A percentile compares a stretch with the other conserved stretches of the same genome.
phyloP scores from a whole-genome alignment of 2,329 filamentous ascomycete genomes.

The Trichophyton equinum region DNA sequence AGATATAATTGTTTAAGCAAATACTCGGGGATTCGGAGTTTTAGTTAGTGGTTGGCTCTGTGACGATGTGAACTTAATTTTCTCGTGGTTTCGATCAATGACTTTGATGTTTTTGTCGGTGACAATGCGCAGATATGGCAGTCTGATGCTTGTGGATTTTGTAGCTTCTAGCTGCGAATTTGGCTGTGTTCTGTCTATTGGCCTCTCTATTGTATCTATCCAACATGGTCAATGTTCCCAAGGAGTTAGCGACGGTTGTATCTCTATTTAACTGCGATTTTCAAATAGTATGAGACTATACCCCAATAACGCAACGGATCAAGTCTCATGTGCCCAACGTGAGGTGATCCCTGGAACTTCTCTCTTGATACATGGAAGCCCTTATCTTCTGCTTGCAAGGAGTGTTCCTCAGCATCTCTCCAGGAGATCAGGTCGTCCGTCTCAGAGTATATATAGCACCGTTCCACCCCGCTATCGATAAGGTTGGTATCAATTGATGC shows the following conservation, averaged over 20 bases:
- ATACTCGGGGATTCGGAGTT: too few relatives aligned
- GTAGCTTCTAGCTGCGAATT: too few relatives aligned
- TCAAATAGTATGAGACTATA: constrained; percentile 18
- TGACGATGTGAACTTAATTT: too few relatives aligned
- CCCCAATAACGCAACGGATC: constrained; percentile 30
- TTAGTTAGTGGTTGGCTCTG: too few relatives aligned
- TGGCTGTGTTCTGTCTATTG: too few relatives aligned
- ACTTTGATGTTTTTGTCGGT: too few relatives aligned
- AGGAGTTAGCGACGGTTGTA: not conserved
- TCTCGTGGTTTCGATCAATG: too few relatives aligned
- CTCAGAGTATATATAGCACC: constrained; percentile 32
- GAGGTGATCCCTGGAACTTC: constrained; percentile 25
- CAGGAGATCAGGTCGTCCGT: constrained; percentile 26
- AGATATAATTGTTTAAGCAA: too few relatives aligned
- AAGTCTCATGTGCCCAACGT: constrained; percentile 30
- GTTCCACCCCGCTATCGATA: constrained; percentile 11
- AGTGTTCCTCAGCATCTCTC: constrained; percentile 28
- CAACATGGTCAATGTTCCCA: not conserved
- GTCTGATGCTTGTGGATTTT: too few relatives aligned
- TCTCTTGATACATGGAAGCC: constrained; percentile 26
- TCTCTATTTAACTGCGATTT: constrained; percentile 1
- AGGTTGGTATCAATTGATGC: constrained; percentile 22
- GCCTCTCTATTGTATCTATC: too few relatives aligned
- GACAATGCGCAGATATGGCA: too few relatives aligned
- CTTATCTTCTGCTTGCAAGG: constrained; percentile 20